phyloP scores from a whole-genome alignment of 768 basidiomycete genomes.

The Pleurotus giganteus region DNA sequence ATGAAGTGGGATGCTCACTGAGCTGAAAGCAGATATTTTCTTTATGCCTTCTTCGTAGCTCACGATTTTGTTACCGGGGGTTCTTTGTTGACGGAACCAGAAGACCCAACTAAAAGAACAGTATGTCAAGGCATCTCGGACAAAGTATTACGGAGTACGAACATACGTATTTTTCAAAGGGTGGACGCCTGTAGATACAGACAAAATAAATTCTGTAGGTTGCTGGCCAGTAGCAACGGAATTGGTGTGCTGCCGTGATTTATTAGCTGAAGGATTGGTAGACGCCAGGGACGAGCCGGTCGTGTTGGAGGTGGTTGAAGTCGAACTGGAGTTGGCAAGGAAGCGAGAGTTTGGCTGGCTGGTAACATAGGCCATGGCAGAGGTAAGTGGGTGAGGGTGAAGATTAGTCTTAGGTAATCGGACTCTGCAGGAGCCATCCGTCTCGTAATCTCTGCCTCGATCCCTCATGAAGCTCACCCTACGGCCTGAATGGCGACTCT shows the following conservation, averaged over 20 bases:
- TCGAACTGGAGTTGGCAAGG: constrained; percentile 42
- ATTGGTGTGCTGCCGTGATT: constrained; percentile 58
- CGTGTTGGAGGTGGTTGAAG: constrained; percentile 19
- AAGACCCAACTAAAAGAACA: constrained; percentile 71
- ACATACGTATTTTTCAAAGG: constrained; percentile 89
- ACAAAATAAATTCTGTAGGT: constrained; percentile 31
- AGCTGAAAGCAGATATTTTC: constrained; percentile 86
- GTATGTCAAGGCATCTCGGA: constrained; percentile 16
- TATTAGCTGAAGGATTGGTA: constrained; percentile 20
- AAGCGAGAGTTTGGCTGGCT: constrained; percentile 79
- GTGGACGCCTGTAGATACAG: constrained; percentile 42
- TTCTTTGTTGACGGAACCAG: constrained; percentile 89
- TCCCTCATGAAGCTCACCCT: constrained; percentile 73
- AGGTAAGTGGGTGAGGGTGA: constrained; percentile 12
- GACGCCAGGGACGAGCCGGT: constrained; percentile 21
- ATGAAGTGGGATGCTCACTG: constrained; percentile 44
- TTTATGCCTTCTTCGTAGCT: constrained; percentile 96
- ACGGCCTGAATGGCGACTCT: constrained; percentile 79
- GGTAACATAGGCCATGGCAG: constrained; percentile 58
- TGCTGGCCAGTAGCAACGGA: constrained; percentile 42
- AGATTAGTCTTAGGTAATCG: constrained; percentile 9
- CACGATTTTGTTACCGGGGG: constrained; percentile 84
- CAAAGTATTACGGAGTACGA: constrained; percentile 39
- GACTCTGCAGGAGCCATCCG: constrained; percentile 9
- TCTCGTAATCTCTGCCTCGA: background rate